Conservation (phyloP, 129 eudicot species). For the Saposhnikovia divaricata region DNA sequence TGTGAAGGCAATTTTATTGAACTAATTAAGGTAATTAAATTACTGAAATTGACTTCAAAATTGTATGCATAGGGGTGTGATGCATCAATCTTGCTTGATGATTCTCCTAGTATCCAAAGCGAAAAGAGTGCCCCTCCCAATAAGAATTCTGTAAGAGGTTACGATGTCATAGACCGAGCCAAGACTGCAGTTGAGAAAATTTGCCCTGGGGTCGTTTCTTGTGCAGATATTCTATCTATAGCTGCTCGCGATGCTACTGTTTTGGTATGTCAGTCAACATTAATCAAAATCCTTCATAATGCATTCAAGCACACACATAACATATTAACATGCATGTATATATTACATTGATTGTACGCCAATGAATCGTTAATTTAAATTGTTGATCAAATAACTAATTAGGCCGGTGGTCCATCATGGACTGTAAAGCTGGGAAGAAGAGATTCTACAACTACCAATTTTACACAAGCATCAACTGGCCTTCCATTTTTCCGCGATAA, state of each 20-base stretch:
- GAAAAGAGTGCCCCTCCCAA: constrained; percentile 38
- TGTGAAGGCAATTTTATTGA: no score
- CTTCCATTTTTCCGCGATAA: neutral
- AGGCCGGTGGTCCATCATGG: constrained; percentile 9
- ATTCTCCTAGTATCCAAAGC: constrained; percentile 12
- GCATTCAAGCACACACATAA: neutral
- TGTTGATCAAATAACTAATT: neutral
- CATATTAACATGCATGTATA: no score
- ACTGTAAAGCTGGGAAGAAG: constrained; percentile 7
- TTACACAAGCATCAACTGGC: neutral
- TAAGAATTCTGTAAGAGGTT: constrained; percentile 26
- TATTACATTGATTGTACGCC: no score
- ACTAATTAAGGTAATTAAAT: no score
- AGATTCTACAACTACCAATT: constrained; percentile 1
- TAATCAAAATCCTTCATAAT: no score
- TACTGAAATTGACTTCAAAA: neutral
- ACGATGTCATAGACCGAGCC: constrained; percentile 33
- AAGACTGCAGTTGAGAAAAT: constrained; percentile 33
- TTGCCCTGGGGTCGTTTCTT: constrained; percentile 43
- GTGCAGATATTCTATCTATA: constrained; percentile 10
- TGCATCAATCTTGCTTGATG: constrained; percentile 23
- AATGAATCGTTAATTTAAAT: neutral
- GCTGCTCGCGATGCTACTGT: constrained; percentile 30
- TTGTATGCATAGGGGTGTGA: constrained; percentile 22
- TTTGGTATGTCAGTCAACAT: neutral